Evolutionary conservation across 2,329 filamentous ascomycete genomes (phyloP).

Genomic region (Colletotrichum cereale): DNA sequence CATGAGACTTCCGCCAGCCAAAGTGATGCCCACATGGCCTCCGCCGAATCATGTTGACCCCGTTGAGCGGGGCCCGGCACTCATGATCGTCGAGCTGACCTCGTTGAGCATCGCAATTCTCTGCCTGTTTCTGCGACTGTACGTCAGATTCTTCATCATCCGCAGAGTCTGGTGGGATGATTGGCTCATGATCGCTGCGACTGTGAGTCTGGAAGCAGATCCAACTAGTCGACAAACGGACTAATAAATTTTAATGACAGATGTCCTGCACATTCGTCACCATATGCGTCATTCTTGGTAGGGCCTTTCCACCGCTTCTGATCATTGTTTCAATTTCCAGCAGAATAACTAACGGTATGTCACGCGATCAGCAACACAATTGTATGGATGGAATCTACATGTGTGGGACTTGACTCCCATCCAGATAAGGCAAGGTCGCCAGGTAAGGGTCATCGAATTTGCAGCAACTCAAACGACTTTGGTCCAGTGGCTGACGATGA

Average conservation of each 20-base stretch:
- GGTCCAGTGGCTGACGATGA: not conserved
- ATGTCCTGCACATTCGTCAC: constrained; percentile 51
- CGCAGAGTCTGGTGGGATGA: constrained; percentile 53
- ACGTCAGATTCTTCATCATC: constrained; percentile 52
- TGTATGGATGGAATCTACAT: constrained; percentile 55
- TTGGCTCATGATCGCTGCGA: constrained; percentile 56
- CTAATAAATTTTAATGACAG: constrained; percentile 35
- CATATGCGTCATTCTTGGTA: constrained; percentile 49
- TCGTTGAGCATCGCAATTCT: constrained; percentile 51
- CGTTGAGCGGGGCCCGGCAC: constrained; percentile 50
- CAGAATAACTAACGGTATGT: not conserved
- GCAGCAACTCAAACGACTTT: not conserved
- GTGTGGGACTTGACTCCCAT: constrained; percentile 51
- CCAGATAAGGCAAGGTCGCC: constrained; percentile 46
- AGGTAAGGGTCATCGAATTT: constrained; percentile 1
- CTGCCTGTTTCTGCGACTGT: constrained; percentile 52
- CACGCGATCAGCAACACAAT: constrained; percentile 44
- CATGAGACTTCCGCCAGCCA: constrained; percentile 53
- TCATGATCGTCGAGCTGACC: constrained; percentile 54
- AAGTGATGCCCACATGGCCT: constrained; percentile 54
- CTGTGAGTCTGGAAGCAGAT: constrained; percentile 43
- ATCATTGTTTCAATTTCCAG: no score
- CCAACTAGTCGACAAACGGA: not conserved
- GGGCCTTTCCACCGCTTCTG: not conserved
- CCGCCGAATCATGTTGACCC: constrained; percentile 53